phyloP scores from a whole-genome alignment of 73 alveolate species.

The Paramecium biaurelia region DNA sequence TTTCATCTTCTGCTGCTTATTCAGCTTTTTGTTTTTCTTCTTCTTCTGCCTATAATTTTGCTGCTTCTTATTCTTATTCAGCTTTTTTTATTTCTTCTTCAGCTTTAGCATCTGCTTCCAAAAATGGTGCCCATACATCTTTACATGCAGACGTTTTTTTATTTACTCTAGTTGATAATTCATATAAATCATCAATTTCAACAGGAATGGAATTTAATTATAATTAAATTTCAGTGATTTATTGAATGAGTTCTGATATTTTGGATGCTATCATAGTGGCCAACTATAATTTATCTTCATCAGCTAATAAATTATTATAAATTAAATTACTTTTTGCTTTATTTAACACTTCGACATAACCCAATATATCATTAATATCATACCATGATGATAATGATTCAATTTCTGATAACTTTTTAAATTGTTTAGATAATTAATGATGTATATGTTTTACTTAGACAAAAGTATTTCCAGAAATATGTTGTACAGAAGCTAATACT shows the following conservation, averaged over 20 bases:
- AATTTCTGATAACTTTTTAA: not conserved
- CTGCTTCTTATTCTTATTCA: not conserved
- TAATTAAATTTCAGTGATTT: constrained; percentile 1
- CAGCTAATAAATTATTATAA: not conserved
- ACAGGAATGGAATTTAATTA: not conserved
- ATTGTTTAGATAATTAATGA: not conserved
- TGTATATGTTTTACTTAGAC: not conserved
- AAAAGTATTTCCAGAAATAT: constrained; percentile 13
- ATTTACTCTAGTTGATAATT: not conserved
- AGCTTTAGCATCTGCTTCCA: constrained; percentile 19
- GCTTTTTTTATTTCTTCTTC: not conserved
- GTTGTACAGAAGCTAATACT: not conserved
- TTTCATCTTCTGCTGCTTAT: not conserved
- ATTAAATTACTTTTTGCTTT: constrained; percentile 21
- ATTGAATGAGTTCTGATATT: not conserved
- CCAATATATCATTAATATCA: constrained; percentile 1
- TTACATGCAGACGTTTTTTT: not conserved
- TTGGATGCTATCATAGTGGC: not conserved
- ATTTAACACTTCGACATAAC: constrained; percentile 28
- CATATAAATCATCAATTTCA: constrained; percentile 20
- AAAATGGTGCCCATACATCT: not conserved
- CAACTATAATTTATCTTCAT: not conserved
- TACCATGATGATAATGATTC: constrained; percentile 16
- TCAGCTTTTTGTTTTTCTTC: not conserved
- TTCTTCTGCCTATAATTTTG: not conserved